Evolutionary conservation across 2,329 filamentous ascomycete species (phyloP), one percentile per base, ranked within the genome.

Genomic region (Bipolaris oryzae): DNA sequence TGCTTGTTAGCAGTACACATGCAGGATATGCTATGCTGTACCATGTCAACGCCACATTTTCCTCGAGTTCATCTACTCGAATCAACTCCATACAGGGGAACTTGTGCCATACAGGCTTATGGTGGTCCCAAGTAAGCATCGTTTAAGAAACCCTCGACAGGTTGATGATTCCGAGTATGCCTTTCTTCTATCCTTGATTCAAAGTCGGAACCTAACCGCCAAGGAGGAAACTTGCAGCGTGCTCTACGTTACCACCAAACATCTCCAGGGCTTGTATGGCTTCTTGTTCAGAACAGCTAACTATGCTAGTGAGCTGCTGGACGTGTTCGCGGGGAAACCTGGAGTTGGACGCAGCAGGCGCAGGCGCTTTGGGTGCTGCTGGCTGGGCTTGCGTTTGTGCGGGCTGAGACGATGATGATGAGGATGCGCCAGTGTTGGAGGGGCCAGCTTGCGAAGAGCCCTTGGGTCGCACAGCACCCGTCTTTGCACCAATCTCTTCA

Each of bases 171-270:
- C 33, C 10, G n/a, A 23, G 34, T 39, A 28, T 34, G 20, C 39
- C 31, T 25, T 11, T 35, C 13, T 21, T 15, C 16, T 28, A 9
- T 13, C 23, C 16, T 20, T 3, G 11, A 13, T 25, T 34, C 13
- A 28, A 16, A 5, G 10, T 10, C 16, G 33, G 5, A 1, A 6
- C 6, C 45, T 57, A 57, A n/a, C 42, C 48, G 23, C 55, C 57
- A 13, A 87, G 91, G 50, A 97, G 84, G 60, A 96, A 82, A 46
- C 89, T 88, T 44, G 92, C 93, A n/a, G 94, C 94, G 62, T 88
- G 86, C 60, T 98, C 91, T 7, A 97, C 86, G 70, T 98, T 91
- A 18, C 95, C 94, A 18, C 87, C 87, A 15, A 91, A 90, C 28
- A 91, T 91, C 69, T 92, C 86, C 49, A 99, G 80, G 2, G 93